These are phyloP conservation scores for Cercospora nicotianae DNA, from an alignment of 2,329 filamentous ascomycete species.

Conservation along the genomic window DNA sequence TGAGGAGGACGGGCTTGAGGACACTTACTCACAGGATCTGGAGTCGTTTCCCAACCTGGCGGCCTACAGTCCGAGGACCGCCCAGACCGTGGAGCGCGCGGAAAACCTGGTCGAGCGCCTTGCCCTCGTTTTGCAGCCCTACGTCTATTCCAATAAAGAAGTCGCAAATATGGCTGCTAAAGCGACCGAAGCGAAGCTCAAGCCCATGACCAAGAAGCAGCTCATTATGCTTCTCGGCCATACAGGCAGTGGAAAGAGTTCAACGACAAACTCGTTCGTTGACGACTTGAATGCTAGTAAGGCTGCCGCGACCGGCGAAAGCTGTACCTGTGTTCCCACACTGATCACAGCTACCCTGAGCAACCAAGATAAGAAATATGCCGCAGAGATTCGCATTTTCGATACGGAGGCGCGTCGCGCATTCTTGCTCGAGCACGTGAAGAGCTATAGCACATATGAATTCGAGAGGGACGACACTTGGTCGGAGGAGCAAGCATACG, in stretches of 20 bases:
- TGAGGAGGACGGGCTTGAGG: no score
- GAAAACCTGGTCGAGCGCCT: not conserved
- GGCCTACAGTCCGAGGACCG: not conserved
- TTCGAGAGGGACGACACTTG: slow-evolving; percentile 9
- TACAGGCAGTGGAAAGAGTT: slow-evolving; percentile 17
- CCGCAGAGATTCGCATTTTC: slow-evolving; percentile 13
- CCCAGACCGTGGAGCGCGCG: not conserved
- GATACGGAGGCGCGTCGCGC: not conserved
- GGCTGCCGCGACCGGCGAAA: slow-evolving; percentile 11
- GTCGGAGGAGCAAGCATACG: slow-evolving; percentile 9
- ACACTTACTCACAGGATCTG: no score
- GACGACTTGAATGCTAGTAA: slow-evolving; percentile 14
- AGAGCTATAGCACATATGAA: slow-evolving; percentile 1
- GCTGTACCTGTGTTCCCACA: slow-evolving; percentile 17
- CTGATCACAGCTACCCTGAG: slow-evolving; percentile 1
- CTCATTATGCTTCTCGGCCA: slow-evolving; percentile 7
- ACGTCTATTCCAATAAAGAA: not conserved
- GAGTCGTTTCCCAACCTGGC: no score
- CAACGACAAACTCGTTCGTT: slow-evolving; percentile 14
- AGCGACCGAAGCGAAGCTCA: not conserved
- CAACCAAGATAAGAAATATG: slow-evolving; percentile 6
- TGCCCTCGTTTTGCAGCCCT: not conserved
- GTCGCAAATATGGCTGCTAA: not conserved
- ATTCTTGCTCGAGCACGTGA: slow-evolving; percentile 10
- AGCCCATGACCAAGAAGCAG: not conserved